Evolutionary conservation across 2,329 filamentous ascomycete genomes (phyloP), one percentile per base, ranked within the genome.

Genomic region (Xylaria digitata): DNA sequence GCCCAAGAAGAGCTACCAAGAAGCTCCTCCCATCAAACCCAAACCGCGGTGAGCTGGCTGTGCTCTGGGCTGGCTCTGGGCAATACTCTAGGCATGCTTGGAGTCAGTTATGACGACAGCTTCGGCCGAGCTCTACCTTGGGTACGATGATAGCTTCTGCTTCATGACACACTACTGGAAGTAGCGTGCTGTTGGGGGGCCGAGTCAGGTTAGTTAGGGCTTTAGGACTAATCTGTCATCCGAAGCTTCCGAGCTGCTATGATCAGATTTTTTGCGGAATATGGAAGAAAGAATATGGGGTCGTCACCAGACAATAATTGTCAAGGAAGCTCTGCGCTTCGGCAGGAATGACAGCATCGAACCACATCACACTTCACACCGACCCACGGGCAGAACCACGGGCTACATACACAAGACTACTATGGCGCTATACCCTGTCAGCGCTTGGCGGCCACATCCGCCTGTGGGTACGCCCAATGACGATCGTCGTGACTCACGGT

Each of bases 341-440:
- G 49, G 59, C 32, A 53, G 58, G 23, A 50, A 69, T 69, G 67
- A 67, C 67, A 69, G 61, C 67, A 67, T 69, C 64, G 67, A 66
- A 69, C 60, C 64, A 64, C 61, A 64, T 65, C 67, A 67, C 34
- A 54, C 34, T 34, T 9, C 32, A 34, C 64, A 60, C 59, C 42
- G 64, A 61, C 56, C 66, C 57, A 62, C 32, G 23, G 17, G 34
- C 8, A 2, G 2, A 5, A 2, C 26, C 48, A 55, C 19, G 26
- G 26, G 55, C 34, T 37, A 13, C 37, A 15, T 9, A 40, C 37
- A 40, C 37, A 40, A 40, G 9, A 40, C 37, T 40, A 15, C 1
- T 40, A 40, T 40, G 37, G 34, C 32, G 49, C 6, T 17, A 40
- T 59, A 13, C 40, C 46, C 58, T 66, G 63, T 58, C 45, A 45